Evolutionary conservation across 176 grass and related monocot genomes (phyloP).

Genomic region (Oryza coarctata): DNA sequence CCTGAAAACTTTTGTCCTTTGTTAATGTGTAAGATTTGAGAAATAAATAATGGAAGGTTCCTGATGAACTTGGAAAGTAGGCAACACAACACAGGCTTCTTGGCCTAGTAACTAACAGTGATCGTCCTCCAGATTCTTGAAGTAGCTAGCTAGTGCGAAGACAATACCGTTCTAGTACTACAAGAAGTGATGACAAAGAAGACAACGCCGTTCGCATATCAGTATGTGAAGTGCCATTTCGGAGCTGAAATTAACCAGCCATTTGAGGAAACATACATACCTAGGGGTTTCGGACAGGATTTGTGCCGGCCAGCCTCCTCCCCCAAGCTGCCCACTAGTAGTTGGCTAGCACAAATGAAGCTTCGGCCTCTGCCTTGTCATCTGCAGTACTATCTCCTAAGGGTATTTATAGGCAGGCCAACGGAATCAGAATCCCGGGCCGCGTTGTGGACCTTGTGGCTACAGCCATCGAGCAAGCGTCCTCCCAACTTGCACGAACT

Average conservation of each 20-base stretch:
- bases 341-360: background rate
- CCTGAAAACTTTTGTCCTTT: slow-evolving; percentile 13
- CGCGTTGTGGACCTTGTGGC: background rate
- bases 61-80: slow-evolving; percentile 13
- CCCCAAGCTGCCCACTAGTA: background rate
- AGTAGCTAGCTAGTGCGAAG: too few species aligned
- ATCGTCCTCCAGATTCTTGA: too few species aligned
- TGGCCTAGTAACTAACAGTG: background rate
- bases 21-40: background rate
- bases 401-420: slow-evolving; percentile 50
- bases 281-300: slow-evolving; percentile 13
- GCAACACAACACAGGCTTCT: background rate
- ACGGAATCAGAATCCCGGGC: slow-evolving; percentile 41
- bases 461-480: background rate
- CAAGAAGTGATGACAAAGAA: background rate
- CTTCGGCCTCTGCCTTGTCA: slow-evolving; percentile 4
- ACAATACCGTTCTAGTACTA: too few species aligned
- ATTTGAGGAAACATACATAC: slow-evolving; percentile 34
- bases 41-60: slow-evolving; percentile 14
- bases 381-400: slow-evolving; percentile 32
- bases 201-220: background rate
- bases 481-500: background rate
- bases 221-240: background rate
- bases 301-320: background rate
- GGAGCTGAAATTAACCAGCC: slow-evolving; percentile 12